Conservation (phyloP, 257 asterid genomes). For the Ophiorrhiza pumila region DNA sequence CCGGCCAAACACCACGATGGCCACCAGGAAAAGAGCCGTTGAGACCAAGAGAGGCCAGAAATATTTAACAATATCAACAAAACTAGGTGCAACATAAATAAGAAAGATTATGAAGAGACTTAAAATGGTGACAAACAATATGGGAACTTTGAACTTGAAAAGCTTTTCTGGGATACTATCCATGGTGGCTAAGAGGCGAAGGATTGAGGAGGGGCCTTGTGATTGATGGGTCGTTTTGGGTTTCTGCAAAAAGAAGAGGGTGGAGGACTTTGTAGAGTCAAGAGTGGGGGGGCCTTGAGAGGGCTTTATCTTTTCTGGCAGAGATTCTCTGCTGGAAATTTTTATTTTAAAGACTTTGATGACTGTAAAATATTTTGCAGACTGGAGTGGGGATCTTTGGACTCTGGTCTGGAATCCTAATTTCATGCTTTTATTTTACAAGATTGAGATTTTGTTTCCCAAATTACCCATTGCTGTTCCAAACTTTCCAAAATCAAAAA, state of each 20-base stretch:
- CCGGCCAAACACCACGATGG: conserved; percentile 50
- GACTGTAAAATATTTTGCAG: conserved; percentile 22
- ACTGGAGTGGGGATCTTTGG: conserved; percentile 20
- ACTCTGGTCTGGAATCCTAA: not conserved
- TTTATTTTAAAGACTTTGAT: conserved; percentile 10
- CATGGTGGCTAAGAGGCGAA: conserved; percentile 30
- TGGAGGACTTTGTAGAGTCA: too few species aligned
- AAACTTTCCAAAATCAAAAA: not conserved
- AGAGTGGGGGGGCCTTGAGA: not conserved
- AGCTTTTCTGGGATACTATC: conserved; percentile 43
- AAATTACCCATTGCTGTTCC: conserved; percentile 21
- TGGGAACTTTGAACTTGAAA: conserved; percentile 49
- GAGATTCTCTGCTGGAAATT: conserved; percentile 48
- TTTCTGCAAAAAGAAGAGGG: not conserved
- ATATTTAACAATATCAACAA: conserved; percentile 45
- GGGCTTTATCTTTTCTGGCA: conserved; percentile 28
- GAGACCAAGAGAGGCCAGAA: conserved; percentile 75
- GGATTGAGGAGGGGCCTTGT: not conserved
- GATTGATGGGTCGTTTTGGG: not conserved
- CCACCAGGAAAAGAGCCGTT: conserved; percentile 58
- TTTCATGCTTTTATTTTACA: conserved; percentile 20
- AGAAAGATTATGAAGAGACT: conserved; percentile 14
- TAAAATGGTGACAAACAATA: conserved; percentile 28
- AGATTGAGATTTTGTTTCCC: conserved; percentile 14
- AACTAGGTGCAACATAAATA: conserved; percentile 49